Evolutionary conservation across 116 monocot genomes (phyloP).

Genomic region (Iris pallida): DNA sequence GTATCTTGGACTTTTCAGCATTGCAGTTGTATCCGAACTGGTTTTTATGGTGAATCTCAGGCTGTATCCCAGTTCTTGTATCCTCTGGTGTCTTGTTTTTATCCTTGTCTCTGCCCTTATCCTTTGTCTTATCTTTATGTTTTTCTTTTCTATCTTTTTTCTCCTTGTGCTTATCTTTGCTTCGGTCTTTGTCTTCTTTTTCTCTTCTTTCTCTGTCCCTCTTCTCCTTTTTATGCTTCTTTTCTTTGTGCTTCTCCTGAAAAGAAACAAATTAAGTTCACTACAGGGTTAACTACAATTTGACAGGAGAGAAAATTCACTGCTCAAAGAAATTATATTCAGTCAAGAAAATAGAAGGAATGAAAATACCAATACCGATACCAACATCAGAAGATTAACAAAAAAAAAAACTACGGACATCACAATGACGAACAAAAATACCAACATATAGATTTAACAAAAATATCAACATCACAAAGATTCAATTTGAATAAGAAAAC

Average conservation of each 20-base stretch:
- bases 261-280: background rate
- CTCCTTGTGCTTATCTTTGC: slow-evolving; percentile 32
- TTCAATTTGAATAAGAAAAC: no score
- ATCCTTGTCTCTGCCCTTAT: slow-evolving; percentile 20
- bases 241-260: slow-evolving; percentile 38
- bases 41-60: slow-evolving; percentile 7
- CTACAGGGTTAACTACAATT: no score
- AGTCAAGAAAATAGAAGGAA: no score
- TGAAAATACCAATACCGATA: no score
- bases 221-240: slow-evolving; percentile 28
- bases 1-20: slow-evolving; percentile 18
- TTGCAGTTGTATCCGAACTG: slow-evolving; percentile 2
- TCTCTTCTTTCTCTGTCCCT: slow-evolving; percentile 32
- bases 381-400: no score
- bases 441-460: no score
- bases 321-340: no score
- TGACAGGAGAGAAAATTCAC: no score
- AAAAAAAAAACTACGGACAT: no score
- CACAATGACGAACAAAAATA: no score
- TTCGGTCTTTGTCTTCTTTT: slow-evolving; percentile 39
- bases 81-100: slow-evolving; percentile 11
- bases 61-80: background rate
- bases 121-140: slow-evolving; percentile 35
- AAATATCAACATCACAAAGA: no score
- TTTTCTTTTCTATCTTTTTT: slow-evolving; percentile 45